Conservation (phyloP, 2,329 filamentous ascomycete species). For the Arthrobotrys sphaeroides region DNA sequence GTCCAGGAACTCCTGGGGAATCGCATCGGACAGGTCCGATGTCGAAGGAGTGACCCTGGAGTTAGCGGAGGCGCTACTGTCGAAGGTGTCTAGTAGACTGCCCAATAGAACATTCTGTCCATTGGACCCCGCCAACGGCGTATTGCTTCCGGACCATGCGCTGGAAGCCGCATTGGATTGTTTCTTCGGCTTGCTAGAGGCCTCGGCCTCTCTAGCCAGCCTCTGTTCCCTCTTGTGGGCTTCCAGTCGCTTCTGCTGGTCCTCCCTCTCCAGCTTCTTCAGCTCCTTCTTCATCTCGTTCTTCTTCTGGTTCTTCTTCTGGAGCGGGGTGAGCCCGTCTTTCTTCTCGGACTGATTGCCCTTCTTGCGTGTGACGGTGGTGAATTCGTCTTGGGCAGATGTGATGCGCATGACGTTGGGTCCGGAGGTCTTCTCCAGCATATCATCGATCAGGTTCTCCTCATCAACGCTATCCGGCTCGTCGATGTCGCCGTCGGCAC, state of each 20-base stretch:
- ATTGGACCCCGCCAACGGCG: conserved; percentile 26
- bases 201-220: conserved; percentile 46
- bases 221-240: conserved; percentile 47
- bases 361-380: conserved; percentile 51
- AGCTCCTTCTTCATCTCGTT: conserved; percentile 49
- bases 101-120: not conserved
- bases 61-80: conserved; percentile 42
- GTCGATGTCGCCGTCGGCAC: conserved; percentile 49
- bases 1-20: conserved; percentile 35
- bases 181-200: conserved; percentile 30
- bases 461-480: conserved; percentile 45
- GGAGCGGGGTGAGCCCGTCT: conserved; percentile 35
- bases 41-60: conserved; percentile 44
- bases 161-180: conserved; percentile 23
- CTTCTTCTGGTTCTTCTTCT: conserved; percentile 53
- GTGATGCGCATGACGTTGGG: conserved; percentile 52
- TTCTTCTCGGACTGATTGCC: conserved; percentile 41
- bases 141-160: conserved; percentile 49
- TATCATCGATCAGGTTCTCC: conserved; percentile 39
- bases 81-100: conserved; percentile 44
- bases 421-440: conserved; percentile 41
- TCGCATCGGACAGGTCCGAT: conserved; percentile 43
- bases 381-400: conserved; percentile 36
- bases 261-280: conserved; percentile 48
- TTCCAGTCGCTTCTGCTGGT: conserved; percentile 46